Base-by-base conservation (phyloP, 2,329 filamentous ascomycete species). In the Calonectria crousiana region DNA sequence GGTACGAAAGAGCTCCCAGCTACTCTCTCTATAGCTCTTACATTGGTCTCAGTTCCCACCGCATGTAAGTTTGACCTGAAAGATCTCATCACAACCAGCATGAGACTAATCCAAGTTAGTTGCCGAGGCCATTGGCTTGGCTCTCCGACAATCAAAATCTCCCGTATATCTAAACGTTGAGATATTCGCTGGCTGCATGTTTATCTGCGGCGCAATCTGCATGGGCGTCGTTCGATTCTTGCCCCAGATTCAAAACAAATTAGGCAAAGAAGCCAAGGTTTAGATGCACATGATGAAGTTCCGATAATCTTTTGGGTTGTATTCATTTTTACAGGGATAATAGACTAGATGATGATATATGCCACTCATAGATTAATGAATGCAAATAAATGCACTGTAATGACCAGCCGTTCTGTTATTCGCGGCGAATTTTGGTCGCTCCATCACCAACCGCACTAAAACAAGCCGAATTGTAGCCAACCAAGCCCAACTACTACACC, bases 121-220 rank as follows among this genome's bases (percentile, higher is more conserved):
- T 65, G 60, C 60, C 28, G 60, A 65, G 38, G 41, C 60, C 5
- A 65, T 65, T 3, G 60, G 60, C 8, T 26, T 65, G 10, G 60
- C 41, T 20, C 28, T 65, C 9, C 38, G 60, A 49, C 41, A 41
- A 18, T 65, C 60, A 26, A 34, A 4, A 44, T 49, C 41, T 14
- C 60, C 60, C 13, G 41, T 47, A 16, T 65, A 65, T 49, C 60
- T 47, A 8, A 49, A 65, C n/a, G 38, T 65, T 1, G 38, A 65
- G 26, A 65, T 49, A 47, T 65, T 65, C 11, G 8, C 60, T 4
- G 60, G 60, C 10, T 65, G 60, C 28, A 65, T 65, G 60, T 65
- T 65, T 26, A 32, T 65, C 18, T 38, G 26, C 14, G 60, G 38
- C 26, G 60, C 60, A 4, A 23, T 65, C 8, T 65, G 60, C 41